phyloP scores from a whole-genome alignment of 2,329 filamentous ascomycete genomes.

The Fragosphaeria purpurea region DNA sequence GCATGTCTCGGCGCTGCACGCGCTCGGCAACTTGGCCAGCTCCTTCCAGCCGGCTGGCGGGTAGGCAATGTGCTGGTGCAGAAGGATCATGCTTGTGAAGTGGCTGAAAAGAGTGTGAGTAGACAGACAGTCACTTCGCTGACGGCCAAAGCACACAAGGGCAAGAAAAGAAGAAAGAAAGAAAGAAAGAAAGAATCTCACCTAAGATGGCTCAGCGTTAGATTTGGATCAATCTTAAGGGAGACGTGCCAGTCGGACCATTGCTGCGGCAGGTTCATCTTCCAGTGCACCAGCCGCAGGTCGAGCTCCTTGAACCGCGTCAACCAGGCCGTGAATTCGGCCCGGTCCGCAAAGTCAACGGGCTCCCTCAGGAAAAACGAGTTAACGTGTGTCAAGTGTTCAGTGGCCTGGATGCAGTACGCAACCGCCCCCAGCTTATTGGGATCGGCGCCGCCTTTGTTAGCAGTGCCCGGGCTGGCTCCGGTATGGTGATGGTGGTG shows the following conservation, averaged over 20 bases:
- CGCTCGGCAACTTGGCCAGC: constrained; percentile 28
- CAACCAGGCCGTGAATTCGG: constrained; percentile 24
- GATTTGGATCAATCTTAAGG: constrained; percentile 34
- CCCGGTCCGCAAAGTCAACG: constrained; percentile 19
- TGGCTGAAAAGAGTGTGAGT: constrained; percentile 23
- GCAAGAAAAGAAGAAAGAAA: no score
- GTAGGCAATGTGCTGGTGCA: constrained; percentile 38
- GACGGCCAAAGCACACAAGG: no score
- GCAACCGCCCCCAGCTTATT: constrained; percentile 25
- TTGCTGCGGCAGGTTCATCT: constrained; percentile 10
- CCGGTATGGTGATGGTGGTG: no score
- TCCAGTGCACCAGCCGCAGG: constrained; percentile 22
- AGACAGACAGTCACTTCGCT: no score
- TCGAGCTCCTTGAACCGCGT: constrained; percentile 28
- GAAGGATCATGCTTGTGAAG: constrained; percentile 37
- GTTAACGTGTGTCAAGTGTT: constrained; percentile 24
- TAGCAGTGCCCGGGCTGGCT: no score
- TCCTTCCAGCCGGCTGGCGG: constrained; percentile 21
- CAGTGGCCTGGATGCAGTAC: constrained; percentile 26
- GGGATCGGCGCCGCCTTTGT: constrained; percentile 8
- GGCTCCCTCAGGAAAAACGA: constrained; percentile 25
- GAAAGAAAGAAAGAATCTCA: no score
- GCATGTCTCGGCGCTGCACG: constrained; percentile 37
- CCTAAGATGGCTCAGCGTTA: constrained; percentile 33
- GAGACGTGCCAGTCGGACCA: constrained; percentile 24